Evolutionary conservation across 257 asterid genomes (phyloP).

Genomic region (Solanum corneliomulleri): DNA sequence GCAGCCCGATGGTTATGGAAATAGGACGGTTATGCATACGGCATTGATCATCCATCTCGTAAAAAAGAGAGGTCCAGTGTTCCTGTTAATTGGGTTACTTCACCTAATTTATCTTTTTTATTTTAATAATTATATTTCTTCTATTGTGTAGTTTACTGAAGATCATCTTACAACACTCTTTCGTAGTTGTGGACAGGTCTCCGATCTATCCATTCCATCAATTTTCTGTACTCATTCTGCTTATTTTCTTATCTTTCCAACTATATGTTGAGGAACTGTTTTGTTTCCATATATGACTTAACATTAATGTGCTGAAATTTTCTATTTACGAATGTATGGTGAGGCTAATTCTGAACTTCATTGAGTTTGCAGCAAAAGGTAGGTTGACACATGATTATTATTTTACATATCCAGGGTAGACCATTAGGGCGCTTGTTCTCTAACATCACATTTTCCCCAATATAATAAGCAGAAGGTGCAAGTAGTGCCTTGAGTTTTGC

Average conservation of each 20-base stretch:
- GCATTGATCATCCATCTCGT: conserved; percentile 62
- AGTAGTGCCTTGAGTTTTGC: conserved; percentile 32
- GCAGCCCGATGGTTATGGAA: conserved; percentile 17
- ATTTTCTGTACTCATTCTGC: not conserved
- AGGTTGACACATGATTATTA: not conserved
- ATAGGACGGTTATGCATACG: conserved; percentile 50
- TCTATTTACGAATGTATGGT: too few relatives aligned
- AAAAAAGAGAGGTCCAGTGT: not conserved
- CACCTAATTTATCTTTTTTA: not conserved
- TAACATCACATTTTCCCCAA: not conserved
- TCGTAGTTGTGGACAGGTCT: conserved; percentile 48
- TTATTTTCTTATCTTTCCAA: not conserved
- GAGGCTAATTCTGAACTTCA: not conserved
- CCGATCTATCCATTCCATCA: not conserved
- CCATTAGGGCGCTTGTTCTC: not conserved
- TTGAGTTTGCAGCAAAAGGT: conserved; percentile 52
- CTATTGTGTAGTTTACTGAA: conserved; percentile 33
- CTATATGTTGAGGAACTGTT: not conserved
- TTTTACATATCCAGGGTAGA: not conserved
- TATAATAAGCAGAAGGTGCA: conserved; percentile 35
- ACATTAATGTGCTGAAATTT: not conserved
- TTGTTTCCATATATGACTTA: not conserved
- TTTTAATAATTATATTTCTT: not conserved
- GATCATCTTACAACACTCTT: conserved; percentile 50
- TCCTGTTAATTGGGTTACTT: not conserved